phyloP scores from a whole-genome alignment of 495 filamentous ascomycete species.

The Bathelium albidoporum region DNA sequence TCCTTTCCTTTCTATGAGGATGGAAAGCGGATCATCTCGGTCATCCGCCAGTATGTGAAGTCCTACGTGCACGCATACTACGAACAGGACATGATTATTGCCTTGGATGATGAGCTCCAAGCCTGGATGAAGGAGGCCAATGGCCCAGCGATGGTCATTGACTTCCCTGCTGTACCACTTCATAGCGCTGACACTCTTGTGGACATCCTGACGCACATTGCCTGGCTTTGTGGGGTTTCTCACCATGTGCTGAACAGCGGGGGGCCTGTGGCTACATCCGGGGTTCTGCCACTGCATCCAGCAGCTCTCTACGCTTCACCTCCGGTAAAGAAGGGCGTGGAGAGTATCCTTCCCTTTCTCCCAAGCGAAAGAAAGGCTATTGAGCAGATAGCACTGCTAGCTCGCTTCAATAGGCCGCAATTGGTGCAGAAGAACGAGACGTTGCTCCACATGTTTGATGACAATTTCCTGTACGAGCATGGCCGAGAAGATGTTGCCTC shows the following conservation, averaged over 20 bases:
- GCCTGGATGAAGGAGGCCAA: conserved; percentile 24
- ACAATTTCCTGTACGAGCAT: conserved; percentile 16
- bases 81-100: conserved; percentile 10
- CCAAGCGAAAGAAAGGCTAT: conserved; percentile 22
- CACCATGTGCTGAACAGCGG: conserved; percentile 31
- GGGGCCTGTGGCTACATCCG: conserved; percentile 19
- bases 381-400: conserved; percentile 20
- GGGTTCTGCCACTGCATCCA: conserved; percentile 30
- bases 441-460: conserved; percentile 28
- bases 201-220: conserved; percentile 30
- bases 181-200: conserved; percentile 19
- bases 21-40: conserved; percentile 19
- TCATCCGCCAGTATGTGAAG: conserved; percentile 23
- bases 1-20: conserved; percentile 33
- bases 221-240: conserved; percentile 15
- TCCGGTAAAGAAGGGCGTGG: conserved; percentile 28
- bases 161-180: conserved; percentile 21
- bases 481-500: conserved; percentile 7
- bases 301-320: conserved; percentile 27
- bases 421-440: conserved; percentile 18
- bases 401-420: conserved; percentile 24
- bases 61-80: conserved; percentile 32
- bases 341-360: conserved; percentile 22
- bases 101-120: conserved; percentile 27
- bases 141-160: conserved; percentile 19